phyloP scores from a whole-genome alignment of 208 protist genomes.

The Acanthamoeba castellanii region DNA sequence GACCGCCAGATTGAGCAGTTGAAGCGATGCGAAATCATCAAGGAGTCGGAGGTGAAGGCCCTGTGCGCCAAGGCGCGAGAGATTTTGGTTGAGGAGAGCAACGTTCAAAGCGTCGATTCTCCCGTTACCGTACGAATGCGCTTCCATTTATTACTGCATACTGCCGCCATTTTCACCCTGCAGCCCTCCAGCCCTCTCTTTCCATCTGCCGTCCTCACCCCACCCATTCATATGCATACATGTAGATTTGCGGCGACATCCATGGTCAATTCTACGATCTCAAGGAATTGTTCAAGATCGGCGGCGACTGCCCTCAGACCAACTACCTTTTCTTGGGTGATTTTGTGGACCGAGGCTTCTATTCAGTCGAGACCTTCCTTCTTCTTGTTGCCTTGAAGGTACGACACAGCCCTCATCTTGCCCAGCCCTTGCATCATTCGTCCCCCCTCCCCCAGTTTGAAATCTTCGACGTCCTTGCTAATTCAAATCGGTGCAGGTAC shows the following conservation, averaged over 20 bases:
- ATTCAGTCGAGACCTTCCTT: slow-evolving; percentile 94
- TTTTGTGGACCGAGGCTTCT: slow-evolving; percentile 95
- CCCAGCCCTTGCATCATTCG: too few relatives aligned
- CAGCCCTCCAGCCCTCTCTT: background rate
- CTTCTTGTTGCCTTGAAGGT: slow-evolving; percentile 92
- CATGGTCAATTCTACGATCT: slow-evolving; percentile 95
- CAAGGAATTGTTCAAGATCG: slow-evolving; percentile 92
- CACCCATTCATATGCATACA: too few relatives aligned
- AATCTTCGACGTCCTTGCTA: background rate
- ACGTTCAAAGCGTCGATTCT: slow-evolving; percentile 93
- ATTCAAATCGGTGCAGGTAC: too few relatives aligned
- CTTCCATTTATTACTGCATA: background rate
- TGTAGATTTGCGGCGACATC: slow-evolving; percentile 94
- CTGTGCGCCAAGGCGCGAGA: slow-evolving; percentile 93
- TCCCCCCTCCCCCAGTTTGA: background rate
- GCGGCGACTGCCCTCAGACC: slow-evolving; percentile 91
- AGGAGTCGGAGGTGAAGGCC: slow-evolving; percentile 92
- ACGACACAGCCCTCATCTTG: too few relatives aligned
- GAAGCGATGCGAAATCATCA: slow-evolving; percentile 94
- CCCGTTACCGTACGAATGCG: slow-evolving; percentile 90
- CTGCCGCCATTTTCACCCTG: too few relatives aligned
- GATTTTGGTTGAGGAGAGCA: slow-evolving; percentile 94
- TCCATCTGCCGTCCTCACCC: too few relatives aligned
- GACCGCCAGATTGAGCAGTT: slow-evolving; percentile 98
- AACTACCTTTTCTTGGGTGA: slow-evolving; percentile 95